Base-by-base conservation (phyloP, 768 basidiomycete genomes). In the Lactarius sp. region DNA sequence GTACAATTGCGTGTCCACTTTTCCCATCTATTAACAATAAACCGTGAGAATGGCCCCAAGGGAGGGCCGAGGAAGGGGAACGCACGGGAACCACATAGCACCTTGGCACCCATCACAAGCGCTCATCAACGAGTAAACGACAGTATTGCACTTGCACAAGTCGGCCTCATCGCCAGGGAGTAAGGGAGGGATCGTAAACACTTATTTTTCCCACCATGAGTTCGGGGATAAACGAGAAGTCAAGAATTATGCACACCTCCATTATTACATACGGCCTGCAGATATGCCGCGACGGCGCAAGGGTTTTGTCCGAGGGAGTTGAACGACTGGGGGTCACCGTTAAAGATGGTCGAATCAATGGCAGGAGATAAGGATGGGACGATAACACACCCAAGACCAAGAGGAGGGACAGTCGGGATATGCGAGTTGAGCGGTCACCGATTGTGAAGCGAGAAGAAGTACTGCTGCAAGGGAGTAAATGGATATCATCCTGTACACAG, bases 71-170 rank as follows among this genome's bases (percentile, higher is more conserved):
- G 16, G 57, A 47, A n/a, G 18, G 13, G 27, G 16, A 20, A 60
- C 70, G 69, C 36, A 71, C 71, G 59, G 31, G 37, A 66, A 34
- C 42, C 54, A 69, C 6, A 31, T 7, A 20, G 50, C 39, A 8
- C 53, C 66, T 37, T 75, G 73, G 59, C 76, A 77, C 18, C 68
- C 70, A 20, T 64, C 71, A 64, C 76, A 77, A 22, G 75, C 75
- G 51, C 73, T 71, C 37, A 74, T 67, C 8, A 77, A 68, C 10
- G 72, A 72, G 62, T 75, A 77, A 13, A 75, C 69, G 20, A 72
- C 72, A 12, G 68, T 68, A 20, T 72, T 74, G 64, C 75, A 77
- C 42, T 71, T 64, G 66, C 75, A 75, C 14, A 22, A 6, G 54
- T 76, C 71, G 59, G 61, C n/a, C 37, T 71, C 42, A 53, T 58